Base-by-base conservation (phyloP, 1,139 yeast species). In the Diutina catenulata region DNA sequence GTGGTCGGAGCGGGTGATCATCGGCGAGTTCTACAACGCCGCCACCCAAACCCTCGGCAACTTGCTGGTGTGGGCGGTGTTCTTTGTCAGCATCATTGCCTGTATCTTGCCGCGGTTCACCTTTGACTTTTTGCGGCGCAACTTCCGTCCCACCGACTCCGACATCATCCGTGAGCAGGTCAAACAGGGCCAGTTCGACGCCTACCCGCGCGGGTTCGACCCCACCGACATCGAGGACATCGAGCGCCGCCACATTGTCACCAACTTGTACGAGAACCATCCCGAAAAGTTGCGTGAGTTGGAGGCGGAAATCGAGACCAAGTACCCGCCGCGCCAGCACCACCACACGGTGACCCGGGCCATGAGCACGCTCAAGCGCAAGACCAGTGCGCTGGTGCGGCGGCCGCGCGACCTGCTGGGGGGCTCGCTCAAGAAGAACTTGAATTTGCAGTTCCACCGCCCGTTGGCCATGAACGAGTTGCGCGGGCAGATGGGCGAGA, bases 41-140 rank as follows among this genome's bases (percentile, higher is more conserved):
- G 80, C 76, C 19, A 53, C 76, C 2, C 73, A 72, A 47, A 56
- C 62, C 23, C 66, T 70, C 43, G 80, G 79, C 5, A 65, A 74
- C 6, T 59, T 68, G 37, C 53, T 66, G 2, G 64, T 70, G 44
- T 75, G 81, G 80, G 62, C 66, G 49, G 59, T 62, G 40, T 62
- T 60, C 39, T 70, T 70, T 44, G 56, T 73, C 39, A 76, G 72
- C 13, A 55, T 68, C 3, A 44, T 74, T 29, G 47, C 53, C 21
- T 68, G 76, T 47, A 46, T 74, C 35, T 51, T 74, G 38, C 81
- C 81, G 11, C 61, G 80, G 42, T 70, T 74, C 48, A 54, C 64
- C 1, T 64, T 50, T 46, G 79, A 75, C 45, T 64, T 70, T 48
- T 48, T 70, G 43, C 61, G 45, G 45, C 55, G 64, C 19, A 63